A percentile compares a stretch with the other conserved stretches of the same genome.
These are phyloP conservation scores for Penicillium sp. DNA, from an alignment of 2,329 filamentous ascomycete species.

Conservation along the genomic window DNA sequence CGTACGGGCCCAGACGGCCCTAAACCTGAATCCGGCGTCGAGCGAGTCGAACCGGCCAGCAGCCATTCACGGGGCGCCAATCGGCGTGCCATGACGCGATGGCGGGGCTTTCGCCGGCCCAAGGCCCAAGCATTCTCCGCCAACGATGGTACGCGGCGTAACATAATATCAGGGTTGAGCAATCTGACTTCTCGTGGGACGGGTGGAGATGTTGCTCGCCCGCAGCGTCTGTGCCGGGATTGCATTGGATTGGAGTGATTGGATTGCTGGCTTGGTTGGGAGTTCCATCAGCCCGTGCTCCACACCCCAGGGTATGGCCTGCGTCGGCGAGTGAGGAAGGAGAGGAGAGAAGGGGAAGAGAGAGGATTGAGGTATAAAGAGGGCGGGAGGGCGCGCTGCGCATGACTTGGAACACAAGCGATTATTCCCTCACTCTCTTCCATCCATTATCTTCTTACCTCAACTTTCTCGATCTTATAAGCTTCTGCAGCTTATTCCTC, in stretches of 20 bases:
- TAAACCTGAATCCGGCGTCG: slow-evolving; percentile 1
- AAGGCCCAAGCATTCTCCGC: no score
- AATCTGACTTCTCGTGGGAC: slow-evolving; percentile 9
- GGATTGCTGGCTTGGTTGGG: no score
- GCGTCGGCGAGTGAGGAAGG: neutral
- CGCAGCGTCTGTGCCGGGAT: no score
- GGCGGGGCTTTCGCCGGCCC: slow-evolving; percentile 20
- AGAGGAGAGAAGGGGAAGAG: neutral
- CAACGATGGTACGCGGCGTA: slow-evolving; percentile 7
- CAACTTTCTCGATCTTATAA: no score
- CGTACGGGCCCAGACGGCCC: neutral
- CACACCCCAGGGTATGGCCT: slow-evolving; percentile 12
- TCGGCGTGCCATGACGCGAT: slow-evolving; percentile 22
- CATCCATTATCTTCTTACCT: neutral
- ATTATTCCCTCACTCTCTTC: neutral
- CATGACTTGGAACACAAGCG: neutral
- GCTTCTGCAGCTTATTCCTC: neutral
- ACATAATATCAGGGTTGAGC: slow-evolving; percentile 9
- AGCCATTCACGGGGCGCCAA: slow-evolving; percentile 8
- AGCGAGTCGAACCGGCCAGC: neutral
- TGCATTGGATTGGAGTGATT: no score
- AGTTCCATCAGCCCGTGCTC: slow-evolving; percentile 16
- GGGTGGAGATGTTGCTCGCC: slow-evolving; percentile 6
- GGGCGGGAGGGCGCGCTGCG: neutral
- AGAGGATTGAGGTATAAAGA: slow-evolving; percentile 12